phyloP scores from a whole-genome alignment of 225 moss, liverwort and hornwort genomes.

The Ulota crispa region DNA sequence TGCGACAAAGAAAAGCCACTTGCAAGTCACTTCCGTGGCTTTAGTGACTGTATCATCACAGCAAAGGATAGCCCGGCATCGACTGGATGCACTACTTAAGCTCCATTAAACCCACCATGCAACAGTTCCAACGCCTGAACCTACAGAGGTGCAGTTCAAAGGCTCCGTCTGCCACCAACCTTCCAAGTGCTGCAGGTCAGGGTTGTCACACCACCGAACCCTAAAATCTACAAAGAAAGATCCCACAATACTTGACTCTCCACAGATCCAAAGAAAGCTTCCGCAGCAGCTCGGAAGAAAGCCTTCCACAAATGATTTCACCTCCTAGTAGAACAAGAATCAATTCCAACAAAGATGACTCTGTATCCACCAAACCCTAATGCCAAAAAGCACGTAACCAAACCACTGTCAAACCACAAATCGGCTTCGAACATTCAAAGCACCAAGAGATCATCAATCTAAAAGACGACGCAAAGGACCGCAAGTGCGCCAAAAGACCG shows the following conservation, averaged over 20 bases:
- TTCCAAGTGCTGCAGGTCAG: neutral
- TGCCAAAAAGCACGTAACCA: neutral
- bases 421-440: neutral
- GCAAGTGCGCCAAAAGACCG: neutral
- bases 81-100: neutral
- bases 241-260: neutral
- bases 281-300: neutral
- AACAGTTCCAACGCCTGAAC: neutral
- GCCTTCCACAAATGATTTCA: neutral
- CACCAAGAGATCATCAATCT: neutral
- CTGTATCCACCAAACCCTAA: conserved; percentile 22
- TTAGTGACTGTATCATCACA: neutral
- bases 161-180: neutral
- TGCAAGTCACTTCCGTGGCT: conserved; percentile 8
- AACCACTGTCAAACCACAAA: neutral
- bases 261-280: neutral
- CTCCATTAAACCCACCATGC: neutral
- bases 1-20: conserved; percentile 5
- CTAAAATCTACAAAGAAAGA: conserved; percentile 5
- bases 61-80: neutral
- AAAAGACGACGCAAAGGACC: neutral
- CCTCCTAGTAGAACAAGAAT: neutral
- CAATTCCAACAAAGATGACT: neutral
- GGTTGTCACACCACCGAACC: conserved; percentile 1
- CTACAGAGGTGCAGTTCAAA: conserved; percentile 9